phyloP scores from a whole-genome alignment of 2,329 filamentous ascomycete genomes.

The Cladosporium sp. region DNA sequence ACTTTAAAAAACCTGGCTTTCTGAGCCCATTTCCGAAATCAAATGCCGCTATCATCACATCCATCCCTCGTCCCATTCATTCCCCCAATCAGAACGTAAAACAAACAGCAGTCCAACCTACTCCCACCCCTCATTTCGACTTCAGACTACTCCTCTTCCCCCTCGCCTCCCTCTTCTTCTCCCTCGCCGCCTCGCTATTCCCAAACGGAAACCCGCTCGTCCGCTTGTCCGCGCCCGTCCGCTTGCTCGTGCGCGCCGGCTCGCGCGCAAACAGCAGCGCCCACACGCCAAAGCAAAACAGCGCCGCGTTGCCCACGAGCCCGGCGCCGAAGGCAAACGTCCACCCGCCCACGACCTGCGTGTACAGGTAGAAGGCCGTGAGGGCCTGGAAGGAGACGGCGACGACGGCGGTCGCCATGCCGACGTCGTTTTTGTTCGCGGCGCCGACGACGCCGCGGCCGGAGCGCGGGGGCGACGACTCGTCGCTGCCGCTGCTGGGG shows the following conservation, averaged over 20 bases:
- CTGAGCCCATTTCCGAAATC: too few relatives aligned
- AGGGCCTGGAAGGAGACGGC: slow-evolving; percentile 43
- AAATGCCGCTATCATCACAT: background rate
- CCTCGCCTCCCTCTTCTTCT: slow-evolving; percentile 27
- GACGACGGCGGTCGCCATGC: slow-evolving; percentile 7
- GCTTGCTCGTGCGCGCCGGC: slow-evolving; percentile 51
- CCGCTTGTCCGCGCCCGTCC: slow-evolving; percentile 61
- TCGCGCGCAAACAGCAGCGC: slow-evolving; percentile 53
- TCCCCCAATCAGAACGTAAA: background rate
- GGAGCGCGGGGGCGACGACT: background rate
- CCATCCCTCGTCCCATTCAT: background rate
- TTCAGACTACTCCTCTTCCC: slow-evolving; percentile 20
- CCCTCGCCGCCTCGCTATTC: slow-evolving; percentile 38
- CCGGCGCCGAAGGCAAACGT: slow-evolving; percentile 54
- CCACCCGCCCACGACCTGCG: slow-evolving; percentile 51
- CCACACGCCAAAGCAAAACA: slow-evolving; percentile 62
- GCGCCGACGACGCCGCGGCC: background rate
- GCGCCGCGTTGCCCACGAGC: slow-evolving; percentile 48
- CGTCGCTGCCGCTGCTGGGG: slow-evolving; percentile 10
- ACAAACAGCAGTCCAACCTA: background rate
- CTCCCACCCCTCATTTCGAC: slow-evolving; percentile 10
- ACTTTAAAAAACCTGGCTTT: too few relatives aligned
- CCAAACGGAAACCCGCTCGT: slow-evolving; percentile 60
- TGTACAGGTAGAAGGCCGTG: slow-evolving; percentile 62
- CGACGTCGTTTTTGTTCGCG: slow-evolving; percentile 4